phyloP scores from a whole-genome alignment of 139 green algal species.

The Eudorina sp. region DNA sequence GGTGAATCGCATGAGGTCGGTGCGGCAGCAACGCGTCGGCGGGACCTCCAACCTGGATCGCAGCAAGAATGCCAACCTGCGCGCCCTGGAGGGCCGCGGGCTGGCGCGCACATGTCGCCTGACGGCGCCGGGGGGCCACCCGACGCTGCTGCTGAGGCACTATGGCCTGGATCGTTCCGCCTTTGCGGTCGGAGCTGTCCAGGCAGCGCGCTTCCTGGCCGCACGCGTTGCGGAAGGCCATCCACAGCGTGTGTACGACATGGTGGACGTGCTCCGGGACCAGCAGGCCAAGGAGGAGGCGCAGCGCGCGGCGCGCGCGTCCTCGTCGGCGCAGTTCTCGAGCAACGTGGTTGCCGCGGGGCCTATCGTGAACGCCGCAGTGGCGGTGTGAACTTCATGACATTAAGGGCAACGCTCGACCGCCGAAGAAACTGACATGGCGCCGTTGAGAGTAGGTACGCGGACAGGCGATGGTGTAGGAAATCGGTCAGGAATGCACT shows the following conservation, averaged over 20 bases:
- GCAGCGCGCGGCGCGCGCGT: background rate
- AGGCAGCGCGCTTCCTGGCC: constrained; percentile 89
- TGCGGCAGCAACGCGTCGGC: background rate
- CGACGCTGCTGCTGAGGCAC: constrained; percentile 18
- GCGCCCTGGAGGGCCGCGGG: constrained; percentile 40
- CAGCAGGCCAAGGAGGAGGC: background rate
- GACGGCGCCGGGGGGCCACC: background rate
- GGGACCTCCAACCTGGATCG: background rate
- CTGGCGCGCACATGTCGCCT: constrained; percentile 10
- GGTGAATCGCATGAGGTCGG: constrained; percentile 14
- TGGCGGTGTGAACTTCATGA: background rate
- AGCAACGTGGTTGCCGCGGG: background rate
- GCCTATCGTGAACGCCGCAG: background rate
- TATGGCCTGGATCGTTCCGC: constrained; percentile 39
- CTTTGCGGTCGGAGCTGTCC: constrained; percentile 95
- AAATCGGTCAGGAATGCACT: no score
- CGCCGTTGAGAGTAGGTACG: no score
- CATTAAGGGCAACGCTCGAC: no score
- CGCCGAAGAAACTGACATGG: no score
- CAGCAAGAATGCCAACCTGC: background rate
- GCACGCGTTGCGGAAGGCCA: constrained; percentile 67
- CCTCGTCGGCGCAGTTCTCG: background rate
- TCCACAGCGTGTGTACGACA: constrained; percentile 92
- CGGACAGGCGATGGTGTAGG: no score
- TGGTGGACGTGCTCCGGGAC: constrained; percentile 93